These are phyloP conservation scores for Capronia americana DNA, from an alignment of 2,329 filamentous ascomycete genomes.

Conservation along the genomic window DNA sequence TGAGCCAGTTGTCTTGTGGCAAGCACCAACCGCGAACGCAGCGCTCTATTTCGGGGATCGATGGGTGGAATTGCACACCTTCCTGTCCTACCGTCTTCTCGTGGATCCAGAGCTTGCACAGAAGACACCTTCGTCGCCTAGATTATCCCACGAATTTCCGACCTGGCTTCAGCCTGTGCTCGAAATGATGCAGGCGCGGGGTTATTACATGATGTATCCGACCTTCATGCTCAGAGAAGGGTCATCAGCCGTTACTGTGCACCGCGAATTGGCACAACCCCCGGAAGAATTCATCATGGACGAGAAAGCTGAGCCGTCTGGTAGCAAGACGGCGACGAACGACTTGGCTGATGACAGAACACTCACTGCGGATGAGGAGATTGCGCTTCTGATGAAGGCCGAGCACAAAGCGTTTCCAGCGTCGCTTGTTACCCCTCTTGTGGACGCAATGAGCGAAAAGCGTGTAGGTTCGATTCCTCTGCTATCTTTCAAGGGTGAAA, in stretches of 20 bases:
- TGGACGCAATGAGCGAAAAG: conserved; percentile 16
- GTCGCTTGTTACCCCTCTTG: conserved; percentile 25
- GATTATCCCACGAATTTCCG: conserved; percentile 72
- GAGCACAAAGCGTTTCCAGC: conserved; percentile 20
- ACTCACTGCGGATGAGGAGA: conserved; percentile 35
- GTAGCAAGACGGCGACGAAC: not conserved
- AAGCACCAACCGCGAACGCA: conserved; percentile 82
- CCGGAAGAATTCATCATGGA: conserved; percentile 68
- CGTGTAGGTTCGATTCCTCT: conserved; percentile 18
- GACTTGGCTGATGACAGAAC: conserved; percentile 13
- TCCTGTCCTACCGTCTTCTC: conserved; percentile 69
- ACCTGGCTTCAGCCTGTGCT: conserved; percentile 80
- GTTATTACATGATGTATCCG: conserved; percentile 82
- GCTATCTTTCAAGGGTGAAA: conserved; percentile 28
- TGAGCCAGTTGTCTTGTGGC: conserved; percentile 75
- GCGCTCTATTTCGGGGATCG: conserved; percentile 81
- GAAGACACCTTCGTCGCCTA: conserved; percentile 23
- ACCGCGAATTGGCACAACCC: conserved; percentile 73
- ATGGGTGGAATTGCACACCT: conserved; percentile 85
- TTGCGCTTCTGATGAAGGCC: conserved; percentile 27
- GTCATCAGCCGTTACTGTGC: conserved; percentile 70
- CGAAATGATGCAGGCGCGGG: conserved; percentile 75
- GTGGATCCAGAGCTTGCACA: conserved; percentile 35
- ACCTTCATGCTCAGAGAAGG: conserved; percentile 57
- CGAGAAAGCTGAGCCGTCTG: not conserved